These are phyloP conservation scores for Gillenia trifoliata DNA, from an alignment of 306 rosid genomes.

Conservation along the genomic window DNA sequence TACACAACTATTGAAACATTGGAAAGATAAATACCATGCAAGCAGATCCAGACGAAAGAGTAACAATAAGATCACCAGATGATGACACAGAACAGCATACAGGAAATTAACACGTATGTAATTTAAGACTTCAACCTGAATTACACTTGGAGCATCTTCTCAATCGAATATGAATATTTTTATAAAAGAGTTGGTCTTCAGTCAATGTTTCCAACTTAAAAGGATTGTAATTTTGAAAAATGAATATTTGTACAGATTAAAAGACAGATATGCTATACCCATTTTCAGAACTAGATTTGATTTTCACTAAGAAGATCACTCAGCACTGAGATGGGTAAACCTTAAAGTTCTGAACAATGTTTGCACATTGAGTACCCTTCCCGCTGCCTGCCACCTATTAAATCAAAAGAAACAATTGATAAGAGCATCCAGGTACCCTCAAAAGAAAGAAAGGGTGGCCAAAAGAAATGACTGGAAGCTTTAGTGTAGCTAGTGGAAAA, in stretches of 20 bases:
- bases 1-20: background rate
- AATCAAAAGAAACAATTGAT: constrained; percentile 25
- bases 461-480: background rate
- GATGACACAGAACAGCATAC: background rate
- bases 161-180: background rate
- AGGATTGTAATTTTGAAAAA: background rate
- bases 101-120: background rate
- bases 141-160: background rate
- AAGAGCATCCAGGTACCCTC: constrained; percentile 9
- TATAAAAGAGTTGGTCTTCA: background rate
- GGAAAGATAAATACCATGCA: background rate
- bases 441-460: background rate
- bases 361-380: constrained; percentile 95
- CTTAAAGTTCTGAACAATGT: constrained; percentile 65
- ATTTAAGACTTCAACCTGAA: background rate
- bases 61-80: background rate
- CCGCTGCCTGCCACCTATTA: constrained; percentile 95
- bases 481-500: background rate
- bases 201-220: background rate
- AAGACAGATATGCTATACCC: constrained; percentile 49
- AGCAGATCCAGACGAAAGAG: background rate
- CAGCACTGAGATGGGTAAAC: constrained; percentile 96
- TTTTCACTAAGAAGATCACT: constrained; percentile 99
- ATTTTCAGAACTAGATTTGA: constrained; percentile 92
- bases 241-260: background rate